Percentiles rank a stretch among this genome's conserved stretches.
Conservation (phyloP, 2,329 filamentous ascomycete genomes). For the Hirsutella rhossiliensis region DNA sequence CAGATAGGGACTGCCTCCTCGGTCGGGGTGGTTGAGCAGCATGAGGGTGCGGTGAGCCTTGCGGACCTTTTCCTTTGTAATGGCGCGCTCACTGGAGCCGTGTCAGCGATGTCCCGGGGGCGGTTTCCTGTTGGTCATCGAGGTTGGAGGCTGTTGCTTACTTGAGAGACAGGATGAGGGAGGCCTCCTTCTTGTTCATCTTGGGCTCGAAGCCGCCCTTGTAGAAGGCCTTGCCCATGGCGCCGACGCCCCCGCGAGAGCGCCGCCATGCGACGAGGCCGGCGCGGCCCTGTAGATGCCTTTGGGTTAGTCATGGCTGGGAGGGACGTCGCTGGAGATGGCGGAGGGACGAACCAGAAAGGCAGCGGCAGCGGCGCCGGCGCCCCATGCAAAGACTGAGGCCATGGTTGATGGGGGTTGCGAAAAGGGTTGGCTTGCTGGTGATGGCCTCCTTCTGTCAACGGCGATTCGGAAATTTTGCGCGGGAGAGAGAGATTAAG, state of each 20-base stretch:
- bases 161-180: conserved; percentile 83
- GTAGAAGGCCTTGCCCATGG: conserved; percentile 85
- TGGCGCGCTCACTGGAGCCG: conserved; percentile 59
- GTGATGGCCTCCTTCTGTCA: not conserved
- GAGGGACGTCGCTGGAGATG: not conserved
- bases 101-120: no score
- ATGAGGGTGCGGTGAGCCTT: conserved; percentile 93
- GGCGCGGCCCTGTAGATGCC: conserved; percentile 61
- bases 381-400: conserved; percentile 32
- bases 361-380: conserved; percentile 37
- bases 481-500: no score
- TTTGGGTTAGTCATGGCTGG: not conserved
- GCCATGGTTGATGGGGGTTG: conserved; percentile 19
- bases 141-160: conserved; percentile 27
- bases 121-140: no score
- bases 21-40: conserved; percentile 95
- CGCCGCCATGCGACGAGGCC: conserved; percentile 80
- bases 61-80: conserved; percentile 88
- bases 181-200: conserved; percentile 88
- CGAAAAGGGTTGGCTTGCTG: not conserved
- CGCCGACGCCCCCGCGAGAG: conserved; percentile 64
- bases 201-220: conserved; percentile 96
- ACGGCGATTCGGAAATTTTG: no score
- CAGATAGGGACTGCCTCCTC: conserved; percentile 89
- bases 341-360: conserved; percentile 29